Base-by-base conservation (phyloP, 768 basidiomycete species). In the Boletellus sp. region DNA sequence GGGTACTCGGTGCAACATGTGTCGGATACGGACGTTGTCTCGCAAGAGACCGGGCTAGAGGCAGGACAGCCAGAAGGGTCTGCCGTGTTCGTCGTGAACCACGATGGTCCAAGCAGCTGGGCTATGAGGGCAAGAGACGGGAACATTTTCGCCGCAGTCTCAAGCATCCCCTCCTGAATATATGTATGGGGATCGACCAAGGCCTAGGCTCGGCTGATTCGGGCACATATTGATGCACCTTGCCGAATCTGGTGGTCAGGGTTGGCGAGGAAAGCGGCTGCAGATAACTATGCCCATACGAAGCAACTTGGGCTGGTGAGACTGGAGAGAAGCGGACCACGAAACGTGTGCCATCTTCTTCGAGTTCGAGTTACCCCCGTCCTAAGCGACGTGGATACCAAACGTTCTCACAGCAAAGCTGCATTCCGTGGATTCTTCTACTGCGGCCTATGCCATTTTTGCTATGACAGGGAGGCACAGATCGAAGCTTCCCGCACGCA, bases 1-100 rank as follows among this genome's bases (percentile, higher is more conserved):
- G 85, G 85, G 23, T 70, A 61, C 63, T 87, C 83, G 53, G 80
- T 81, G 65, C 86, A 88, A 61, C 86, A 88, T 5, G 72, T 63
- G 55, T 80, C 66, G n/a, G 75, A 68, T 1, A 63, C 51, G 0
- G 78, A 67, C 1, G 74, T 71, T 53, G 74, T 78, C 40, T 77
- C 75, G 62, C 85, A 87, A 19, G 84, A 86, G 20, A 69, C 61
- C 1, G 72, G 60, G 3, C 78, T 76, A 47, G 69, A 67, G 1
- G 74, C 69, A 6, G 79, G 72, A 53, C 84, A 87, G 22, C 79
- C 72, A 4, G 82, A 83, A 3, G 55, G 26, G n/a, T 62, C 61
- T 20, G 56, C 51, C 10, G 55, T 54, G 40, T 51, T 51, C 26
- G 60, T 43, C 39, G 60, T 48, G 43, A 63, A 42, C 45, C 61